Evolutionary conservation across 2,329 filamentous ascomycete genomes (phyloP).

Genomic region (Thelonectria discophora): DNA sequence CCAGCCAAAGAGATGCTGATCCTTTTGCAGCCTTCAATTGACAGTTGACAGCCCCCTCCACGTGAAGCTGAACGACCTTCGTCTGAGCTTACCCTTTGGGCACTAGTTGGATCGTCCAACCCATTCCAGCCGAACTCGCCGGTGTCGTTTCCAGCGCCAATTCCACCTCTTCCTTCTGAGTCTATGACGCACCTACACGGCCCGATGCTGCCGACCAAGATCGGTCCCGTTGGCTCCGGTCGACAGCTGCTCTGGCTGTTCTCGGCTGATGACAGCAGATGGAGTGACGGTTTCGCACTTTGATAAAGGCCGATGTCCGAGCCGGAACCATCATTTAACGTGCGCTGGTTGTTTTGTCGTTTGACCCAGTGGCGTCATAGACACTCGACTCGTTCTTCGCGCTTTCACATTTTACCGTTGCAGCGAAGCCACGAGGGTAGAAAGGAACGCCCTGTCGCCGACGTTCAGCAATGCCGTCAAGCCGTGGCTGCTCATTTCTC

Average conservation of each 20-base stretch:
- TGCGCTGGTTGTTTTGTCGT: background rate
- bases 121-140: too few relatives aligned
- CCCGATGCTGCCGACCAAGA: background rate
- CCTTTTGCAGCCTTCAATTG: background rate
- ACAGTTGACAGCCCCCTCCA: too few relatives aligned
- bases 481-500: background rate
- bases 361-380: background rate
- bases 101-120: too few relatives aligned
- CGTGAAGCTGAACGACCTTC: background rate
- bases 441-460: background rate
- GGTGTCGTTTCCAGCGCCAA: too few relatives aligned
- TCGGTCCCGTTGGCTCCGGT: background rate
- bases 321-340: background rate
- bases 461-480: background rate
- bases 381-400: background rate
- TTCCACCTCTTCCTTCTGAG: background rate
- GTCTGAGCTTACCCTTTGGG: too few relatives aligned
- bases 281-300: background rate
- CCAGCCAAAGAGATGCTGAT: background rate
- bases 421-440: background rate
- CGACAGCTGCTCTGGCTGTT: background rate
- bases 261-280: background rate
- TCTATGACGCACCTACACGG: conserved; percentile 10
- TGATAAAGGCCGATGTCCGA: background rate
- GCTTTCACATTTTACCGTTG: background rate